Conservation (phyloP, 129 eudicot genomes). For the Artemisia argyi region DNA sequence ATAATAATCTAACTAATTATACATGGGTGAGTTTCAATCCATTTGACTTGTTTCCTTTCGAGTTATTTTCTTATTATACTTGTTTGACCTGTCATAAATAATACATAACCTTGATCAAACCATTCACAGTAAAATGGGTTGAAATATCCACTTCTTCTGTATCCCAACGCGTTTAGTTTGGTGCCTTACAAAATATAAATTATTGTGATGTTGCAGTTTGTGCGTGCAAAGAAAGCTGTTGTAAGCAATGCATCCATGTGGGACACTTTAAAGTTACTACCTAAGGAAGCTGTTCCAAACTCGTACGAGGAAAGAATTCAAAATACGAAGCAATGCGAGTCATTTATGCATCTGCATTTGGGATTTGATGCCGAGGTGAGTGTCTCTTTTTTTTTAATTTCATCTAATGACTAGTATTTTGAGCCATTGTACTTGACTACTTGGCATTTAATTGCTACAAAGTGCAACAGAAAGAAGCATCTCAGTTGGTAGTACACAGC, state of each 20-base stretch:
- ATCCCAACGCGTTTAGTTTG: not conserved
- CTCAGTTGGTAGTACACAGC: too few relatives aligned
- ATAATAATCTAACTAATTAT: too few relatives aligned
- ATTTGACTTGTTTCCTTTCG: too few relatives aligned
- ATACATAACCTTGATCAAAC: too few relatives aligned
- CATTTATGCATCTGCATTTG: constrained; percentile 96
- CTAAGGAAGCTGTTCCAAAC: constrained; percentile 67
- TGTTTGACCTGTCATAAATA: too few relatives aligned
- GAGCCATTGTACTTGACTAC: not conserved
- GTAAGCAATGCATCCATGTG: constrained; percentile 99
- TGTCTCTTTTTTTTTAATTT: not conserved
- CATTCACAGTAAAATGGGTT: too few relatives aligned
- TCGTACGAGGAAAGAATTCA: constrained; percentile 58
- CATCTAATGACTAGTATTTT: not conserved
- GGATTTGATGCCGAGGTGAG: constrained; percentile 96
- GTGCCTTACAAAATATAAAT: not conserved
- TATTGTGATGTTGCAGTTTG: constrained; percentile 48
- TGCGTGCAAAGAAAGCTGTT: constrained; percentile 92
- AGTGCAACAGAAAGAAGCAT: too few relatives aligned
- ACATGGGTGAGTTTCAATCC: too few relatives aligned
- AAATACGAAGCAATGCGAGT: constrained; percentile 84
- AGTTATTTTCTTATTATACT: too few relatives aligned
- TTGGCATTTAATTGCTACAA: too few relatives aligned
- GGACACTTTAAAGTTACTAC: constrained; percentile 80
- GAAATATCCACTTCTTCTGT: not conserved